Conservation (phyloP, 2,329 filamentous ascomycete species). For the Diaporthe sp. region DNA sequence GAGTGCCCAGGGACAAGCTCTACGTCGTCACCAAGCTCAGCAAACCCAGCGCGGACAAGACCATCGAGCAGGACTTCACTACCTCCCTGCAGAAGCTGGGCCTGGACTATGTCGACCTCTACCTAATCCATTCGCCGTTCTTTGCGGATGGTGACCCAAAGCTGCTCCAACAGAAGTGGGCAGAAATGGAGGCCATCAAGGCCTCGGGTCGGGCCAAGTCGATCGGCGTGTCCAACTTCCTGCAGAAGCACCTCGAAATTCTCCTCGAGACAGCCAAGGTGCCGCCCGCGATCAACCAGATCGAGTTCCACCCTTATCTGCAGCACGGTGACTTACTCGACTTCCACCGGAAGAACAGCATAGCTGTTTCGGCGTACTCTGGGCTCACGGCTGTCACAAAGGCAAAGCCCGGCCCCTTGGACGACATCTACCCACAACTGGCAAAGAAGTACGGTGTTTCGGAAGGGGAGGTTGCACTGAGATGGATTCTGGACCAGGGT, state of each 20-base stretch:
- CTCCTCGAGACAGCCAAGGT: slow-evolving; percentile 71
- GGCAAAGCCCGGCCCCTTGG: slow-evolving; percentile 66
- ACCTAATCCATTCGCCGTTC: slow-evolving; percentile 72
- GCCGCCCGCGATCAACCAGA: slow-evolving; percentile 80
- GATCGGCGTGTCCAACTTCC: slow-evolving; percentile 85
- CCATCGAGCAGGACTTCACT: slow-evolving; percentile 65
- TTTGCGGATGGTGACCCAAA: slow-evolving; percentile 59
- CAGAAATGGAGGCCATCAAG: slow-evolving; percentile 74
- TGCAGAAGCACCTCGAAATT: slow-evolving; percentile 66
- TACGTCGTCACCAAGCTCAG: slow-evolving; percentile 75
- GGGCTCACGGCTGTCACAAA: slow-evolving; percentile 51
- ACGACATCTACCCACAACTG: slow-evolving; percentile 60
- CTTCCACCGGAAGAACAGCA: slow-evolving; percentile 55
- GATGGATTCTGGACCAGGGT: slow-evolving; percentile 71
- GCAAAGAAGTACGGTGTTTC: slow-evolving; percentile 66
- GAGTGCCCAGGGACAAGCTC: slow-evolving; percentile 74
- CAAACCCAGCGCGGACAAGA: slow-evolving; percentile 46
- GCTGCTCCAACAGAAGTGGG: slow-evolving; percentile 71
- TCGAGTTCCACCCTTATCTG: slow-evolving; percentile 83
- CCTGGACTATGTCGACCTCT: slow-evolving; percentile 79
- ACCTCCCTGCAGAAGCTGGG: slow-evolving; percentile 74
- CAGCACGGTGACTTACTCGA: slow-evolving; percentile 66
- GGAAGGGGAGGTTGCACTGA: slow-evolving; percentile 64
- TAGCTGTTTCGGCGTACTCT: slow-evolving; percentile 52
- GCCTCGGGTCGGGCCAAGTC: slow-evolving; percentile 74